Conservation (phyloP, 2,329 filamentous ascomycete species). For the Sphaerostilbella broomeana region DNA sequence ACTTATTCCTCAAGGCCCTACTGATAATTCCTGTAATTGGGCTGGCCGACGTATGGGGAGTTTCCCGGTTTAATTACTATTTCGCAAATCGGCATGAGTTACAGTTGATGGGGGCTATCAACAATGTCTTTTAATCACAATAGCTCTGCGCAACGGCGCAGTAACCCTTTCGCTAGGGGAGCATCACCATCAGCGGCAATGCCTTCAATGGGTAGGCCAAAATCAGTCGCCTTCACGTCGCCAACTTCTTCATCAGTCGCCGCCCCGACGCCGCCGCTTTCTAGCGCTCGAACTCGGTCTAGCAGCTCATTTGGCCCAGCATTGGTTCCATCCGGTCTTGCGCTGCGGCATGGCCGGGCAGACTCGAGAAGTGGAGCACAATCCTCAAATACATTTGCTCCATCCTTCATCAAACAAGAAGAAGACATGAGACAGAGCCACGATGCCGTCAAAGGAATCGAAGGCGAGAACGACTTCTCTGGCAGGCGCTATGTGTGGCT, state of each 20-base stretch:
- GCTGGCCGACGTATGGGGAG: not conserved
- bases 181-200: constrained; percentile 60
- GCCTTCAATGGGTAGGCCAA: constrained; percentile 53
- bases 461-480: constrained; percentile 98
- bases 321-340: constrained; percentile 31
- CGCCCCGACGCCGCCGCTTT: constrained; percentile 32
- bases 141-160: constrained; percentile 59
- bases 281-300: constrained; percentile 65
- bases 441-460: constrained; percentile 64
- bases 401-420: constrained; percentile 89
- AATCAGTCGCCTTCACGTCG: constrained; percentile 63
- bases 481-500: constrained; percentile 98
- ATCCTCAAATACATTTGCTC: constrained; percentile 79
- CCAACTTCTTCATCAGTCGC: constrained; percentile 2
- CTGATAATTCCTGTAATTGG: not conserved
- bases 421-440: constrained; percentile 61
- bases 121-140: constrained; percentile 31
- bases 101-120: constrained; percentile 17
- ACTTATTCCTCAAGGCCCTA: not conserved
- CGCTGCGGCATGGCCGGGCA: constrained; percentile 37
- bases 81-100: constrained; percentile 17
- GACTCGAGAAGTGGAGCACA: constrained; percentile 61
- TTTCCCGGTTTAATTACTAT: constrained; percentile 7
- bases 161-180: constrained; percentile 71
- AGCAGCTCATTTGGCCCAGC: constrained; percentile 44